A percentile compares a stretch with the other conserved stretches of the same genome.
Conservation (phyloP, 306 rosid genomes). For the Canavalia ensiformis region DNA sequence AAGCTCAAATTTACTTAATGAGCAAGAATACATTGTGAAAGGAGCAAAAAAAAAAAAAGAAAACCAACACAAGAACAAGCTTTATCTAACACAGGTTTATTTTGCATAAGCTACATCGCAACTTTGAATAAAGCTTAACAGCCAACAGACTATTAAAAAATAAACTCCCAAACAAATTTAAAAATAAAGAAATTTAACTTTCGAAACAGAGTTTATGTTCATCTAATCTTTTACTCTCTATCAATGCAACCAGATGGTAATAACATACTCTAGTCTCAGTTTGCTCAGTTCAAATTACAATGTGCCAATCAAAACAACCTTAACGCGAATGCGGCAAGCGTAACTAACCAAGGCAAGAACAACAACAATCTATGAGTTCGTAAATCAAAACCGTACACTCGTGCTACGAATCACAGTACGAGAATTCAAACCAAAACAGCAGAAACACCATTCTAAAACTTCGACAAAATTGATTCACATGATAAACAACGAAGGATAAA, state of each 20-base stretch:
- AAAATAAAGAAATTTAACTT: background rate
- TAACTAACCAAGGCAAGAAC: background rate
- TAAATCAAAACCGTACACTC: background rate
- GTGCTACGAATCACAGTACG: background rate
- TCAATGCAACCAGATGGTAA: constrained; percentile 19
- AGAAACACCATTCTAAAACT: constrained; percentile 9
- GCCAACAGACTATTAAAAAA: background rate
- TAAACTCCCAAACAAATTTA: background rate
- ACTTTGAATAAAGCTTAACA: background rate
- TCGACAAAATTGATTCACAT: background rate
- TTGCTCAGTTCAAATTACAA: background rate
- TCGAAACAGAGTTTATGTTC: background rate
- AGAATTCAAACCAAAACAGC: background rate
- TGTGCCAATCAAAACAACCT: background rate
- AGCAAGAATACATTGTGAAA: constrained; percentile 3
- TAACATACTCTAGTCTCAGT: background rate
- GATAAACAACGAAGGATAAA: background rate
- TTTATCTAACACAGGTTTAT: background rate
- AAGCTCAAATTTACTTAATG: constrained; percentile 16
- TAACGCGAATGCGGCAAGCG: background rate
- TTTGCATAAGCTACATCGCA: constrained; percentile 5
- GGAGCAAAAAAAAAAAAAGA: background rate
- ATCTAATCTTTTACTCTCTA: too few relatives aligned
- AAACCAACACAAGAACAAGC: background rate
- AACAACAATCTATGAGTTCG: background rate